phyloP scores from a whole-genome alignment of 2,329 filamentous ascomycete species.

The Didymella sp. region DNA sequence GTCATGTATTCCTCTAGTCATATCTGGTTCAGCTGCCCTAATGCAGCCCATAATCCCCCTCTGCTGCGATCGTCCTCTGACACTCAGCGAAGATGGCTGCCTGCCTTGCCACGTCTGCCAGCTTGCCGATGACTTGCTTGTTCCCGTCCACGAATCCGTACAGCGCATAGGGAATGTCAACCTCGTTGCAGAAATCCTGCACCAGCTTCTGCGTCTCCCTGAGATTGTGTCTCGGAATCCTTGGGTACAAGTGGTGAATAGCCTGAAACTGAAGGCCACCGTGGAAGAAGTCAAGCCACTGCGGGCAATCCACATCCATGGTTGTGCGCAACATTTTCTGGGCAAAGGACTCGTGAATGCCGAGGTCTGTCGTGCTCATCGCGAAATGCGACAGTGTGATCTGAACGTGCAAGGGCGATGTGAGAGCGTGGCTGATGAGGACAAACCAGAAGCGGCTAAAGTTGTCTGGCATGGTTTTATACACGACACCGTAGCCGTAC shows the following conservation, averaged over 20 bases:
- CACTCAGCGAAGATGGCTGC: slow-evolving; percentile 66
- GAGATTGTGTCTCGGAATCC: slow-evolving; percentile 72
- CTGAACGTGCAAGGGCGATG: slow-evolving; percentile 73
- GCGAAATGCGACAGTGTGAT: slow-evolving; percentile 77
- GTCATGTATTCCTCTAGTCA: slow-evolving; percentile 3
- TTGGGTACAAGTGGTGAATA: slow-evolving; percentile 73
- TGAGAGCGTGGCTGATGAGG: slow-evolving; percentile 68
- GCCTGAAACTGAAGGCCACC: slow-evolving; percentile 77
- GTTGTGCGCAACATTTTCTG: slow-evolving; percentile 74
- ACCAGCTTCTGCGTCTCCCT: slow-evolving; percentile 66
- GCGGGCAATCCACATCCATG: slow-evolving; percentile 76
- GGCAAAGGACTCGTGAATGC: slow-evolving; percentile 69
- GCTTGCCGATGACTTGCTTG: slow-evolving; percentile 60
- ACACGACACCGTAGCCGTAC: slow-evolving; percentile 71
- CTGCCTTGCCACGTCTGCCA: slow-evolving; percentile 68
- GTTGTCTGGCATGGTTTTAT: slow-evolving; percentile 65
- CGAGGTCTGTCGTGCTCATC: slow-evolving; percentile 71
- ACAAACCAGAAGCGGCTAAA: slow-evolving; percentile 67
- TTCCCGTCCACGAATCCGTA: slow-evolving; percentile 70
- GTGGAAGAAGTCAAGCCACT: slow-evolving; percentile 75
- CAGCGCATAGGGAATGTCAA: slow-evolving; percentile 67
- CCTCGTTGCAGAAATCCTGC: slow-evolving; percentile 69
- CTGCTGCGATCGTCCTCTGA: slow-evolving; percentile 51
- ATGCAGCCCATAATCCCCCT: slow-evolving; percentile 42
- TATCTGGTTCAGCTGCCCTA: slow-evolving; percentile 10